Percentiles rank a stretch among this genome's conserved stretches.
phyloP scores from a whole-genome alignment of 495 filamentous ascomycete genomes.

The Lindgomyces ingoldianus region DNA sequence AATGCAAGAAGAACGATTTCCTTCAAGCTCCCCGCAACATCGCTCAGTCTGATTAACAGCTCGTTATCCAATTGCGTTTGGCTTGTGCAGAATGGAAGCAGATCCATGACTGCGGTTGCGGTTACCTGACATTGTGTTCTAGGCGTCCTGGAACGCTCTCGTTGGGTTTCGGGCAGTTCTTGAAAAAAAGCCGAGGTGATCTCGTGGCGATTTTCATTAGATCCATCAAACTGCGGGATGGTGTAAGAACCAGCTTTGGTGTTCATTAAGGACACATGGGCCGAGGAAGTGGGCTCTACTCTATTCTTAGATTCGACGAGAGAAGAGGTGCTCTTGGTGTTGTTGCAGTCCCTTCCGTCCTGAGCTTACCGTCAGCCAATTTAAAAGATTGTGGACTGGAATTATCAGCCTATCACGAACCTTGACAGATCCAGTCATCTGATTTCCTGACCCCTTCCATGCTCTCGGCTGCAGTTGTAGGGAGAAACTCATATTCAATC shows the following conservation, averaged over 20 bases:
- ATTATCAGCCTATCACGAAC: neutral
- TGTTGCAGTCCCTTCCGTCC: neutral
- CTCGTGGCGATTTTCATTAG: neutral
- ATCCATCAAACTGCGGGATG: neutral
- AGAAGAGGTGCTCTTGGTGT: neutral
- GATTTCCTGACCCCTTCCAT: neutral
- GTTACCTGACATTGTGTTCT: neutral
- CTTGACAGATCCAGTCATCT: neutral
- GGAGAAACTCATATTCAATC: neutral
- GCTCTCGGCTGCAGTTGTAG: neutral
- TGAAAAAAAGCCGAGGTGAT: neutral
- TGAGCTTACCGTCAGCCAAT: neutral
- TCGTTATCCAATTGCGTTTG: slow-evolving; percentile 30
- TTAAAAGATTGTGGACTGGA: neutral
- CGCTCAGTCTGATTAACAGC: slow-evolving; percentile 35
- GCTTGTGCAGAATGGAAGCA: slow-evolving; percentile 39
- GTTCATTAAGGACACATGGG: neutral
- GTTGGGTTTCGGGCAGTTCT: neutral
- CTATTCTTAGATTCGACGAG: neutral
- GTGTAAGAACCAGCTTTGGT: neutral
- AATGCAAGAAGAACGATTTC: slow-evolving; percentile 21
- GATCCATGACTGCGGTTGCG: slow-evolving; percentile 23
- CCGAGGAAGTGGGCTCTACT: neutral
- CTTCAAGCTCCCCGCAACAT: slow-evolving; percentile 30
- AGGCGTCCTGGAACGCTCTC: neutral